Percentiles rank a stretch among this genome's conserved stretches.
Conservation (phyloP, 2,329 filamentous ascomycete species). For the Chrysosphaeria jannelii region DNA sequence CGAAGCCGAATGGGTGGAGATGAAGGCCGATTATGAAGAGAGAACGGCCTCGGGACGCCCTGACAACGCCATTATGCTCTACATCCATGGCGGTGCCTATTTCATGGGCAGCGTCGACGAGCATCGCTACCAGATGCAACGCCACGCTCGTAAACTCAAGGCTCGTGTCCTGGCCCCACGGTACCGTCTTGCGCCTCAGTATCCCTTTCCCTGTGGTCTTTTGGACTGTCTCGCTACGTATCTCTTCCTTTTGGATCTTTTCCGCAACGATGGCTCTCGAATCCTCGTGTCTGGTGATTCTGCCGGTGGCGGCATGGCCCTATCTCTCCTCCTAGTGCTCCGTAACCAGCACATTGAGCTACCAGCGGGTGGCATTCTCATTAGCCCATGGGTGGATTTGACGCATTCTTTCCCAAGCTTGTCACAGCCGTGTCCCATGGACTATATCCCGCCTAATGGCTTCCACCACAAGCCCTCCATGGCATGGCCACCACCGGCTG, state of each 20-base stretch:
- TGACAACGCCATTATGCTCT: slow-evolving; percentile 45
- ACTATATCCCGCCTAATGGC: slow-evolving; percentile 68
- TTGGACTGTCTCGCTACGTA: slow-evolving; percentile 79
- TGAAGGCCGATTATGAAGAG: slow-evolving; percentile 52
- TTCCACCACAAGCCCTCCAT: slow-evolving; percentile 74
- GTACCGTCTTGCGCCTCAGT: slow-evolving; percentile 76
- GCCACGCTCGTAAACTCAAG: slow-evolving; percentile 80
- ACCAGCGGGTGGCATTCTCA: slow-evolving; percentile 66
- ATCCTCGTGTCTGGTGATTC: slow-evolving; percentile 81
- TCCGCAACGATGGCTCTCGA: slow-evolving; percentile 34
- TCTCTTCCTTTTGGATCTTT: slow-evolving; percentile 44
- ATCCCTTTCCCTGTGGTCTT: slow-evolving; percentile 78
- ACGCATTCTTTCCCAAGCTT: slow-evolving; percentile 89
- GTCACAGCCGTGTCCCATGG: slow-evolving; percentile 35
- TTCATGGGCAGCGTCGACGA: slow-evolving; percentile 90
- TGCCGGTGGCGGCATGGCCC: slow-evolving; percentile 69
- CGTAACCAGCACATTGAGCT: slow-evolving; percentile 60
- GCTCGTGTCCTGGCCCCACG: slow-evolving; percentile 63
- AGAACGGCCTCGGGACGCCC: slow-evolving; percentile 27
- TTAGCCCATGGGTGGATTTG: slow-evolving; percentile 88
- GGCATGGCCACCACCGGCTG: slow-evolving; percentile 78
- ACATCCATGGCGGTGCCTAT: slow-evolving; percentile 82
- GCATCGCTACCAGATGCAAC: slow-evolving; percentile 93
- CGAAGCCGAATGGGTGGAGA: slow-evolving; percentile 86
- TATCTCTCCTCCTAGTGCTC: slow-evolving; percentile 50